Conservation (phyloP, 2,329 filamentous ascomycete genomes). For the Xylogone sp. region DNA sequence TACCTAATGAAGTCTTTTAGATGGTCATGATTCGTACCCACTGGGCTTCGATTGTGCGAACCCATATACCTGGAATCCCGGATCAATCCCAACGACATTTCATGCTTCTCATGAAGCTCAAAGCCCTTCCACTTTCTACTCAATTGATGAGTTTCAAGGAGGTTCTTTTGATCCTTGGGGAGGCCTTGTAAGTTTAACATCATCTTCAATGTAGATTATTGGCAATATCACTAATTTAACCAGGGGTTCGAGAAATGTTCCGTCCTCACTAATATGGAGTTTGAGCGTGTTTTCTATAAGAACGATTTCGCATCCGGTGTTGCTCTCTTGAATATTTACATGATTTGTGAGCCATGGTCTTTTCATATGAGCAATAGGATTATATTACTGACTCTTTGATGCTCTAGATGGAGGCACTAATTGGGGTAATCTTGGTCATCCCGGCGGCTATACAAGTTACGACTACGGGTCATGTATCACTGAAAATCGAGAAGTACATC, state of each 20-base stretch:
- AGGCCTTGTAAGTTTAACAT: constrained; percentile 36
- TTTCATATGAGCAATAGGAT: neutral
- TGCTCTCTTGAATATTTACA: constrained; percentile 70
- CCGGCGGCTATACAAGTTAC: constrained; percentile 59
- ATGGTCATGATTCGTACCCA: constrained; percentile 39
- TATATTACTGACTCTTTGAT: constrained; percentile 28
- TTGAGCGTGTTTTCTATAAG: constrained; percentile 76
- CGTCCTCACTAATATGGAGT: constrained; percentile 65
- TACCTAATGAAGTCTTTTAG: neutral
- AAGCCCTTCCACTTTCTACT: constrained; percentile 63
- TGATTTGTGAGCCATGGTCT: constrained; percentile 44
- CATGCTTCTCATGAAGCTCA: constrained; percentile 50
- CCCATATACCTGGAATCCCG: constrained; percentile 53
- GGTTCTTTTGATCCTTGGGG: constrained; percentile 74
- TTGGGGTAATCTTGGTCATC: constrained; percentile 75
- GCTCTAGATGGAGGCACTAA: constrained; percentile 67
- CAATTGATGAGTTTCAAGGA: constrained; percentile 62
- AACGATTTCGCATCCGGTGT: constrained; percentile 65
- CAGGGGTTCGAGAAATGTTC: constrained; percentile 63
- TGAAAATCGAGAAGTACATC: constrained; percentile 63
- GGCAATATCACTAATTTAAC: neutral
- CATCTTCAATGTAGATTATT: too few relatives aligned
- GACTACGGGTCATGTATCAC: constrained; percentile 59
- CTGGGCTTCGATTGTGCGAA: constrained; percentile 42
- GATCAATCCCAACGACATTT: constrained; percentile 52